These are phyloP conservation scores for Boletus sp. DNA, from an alignment of 768 basidiomycete species.

Conservation along the genomic window DNA sequence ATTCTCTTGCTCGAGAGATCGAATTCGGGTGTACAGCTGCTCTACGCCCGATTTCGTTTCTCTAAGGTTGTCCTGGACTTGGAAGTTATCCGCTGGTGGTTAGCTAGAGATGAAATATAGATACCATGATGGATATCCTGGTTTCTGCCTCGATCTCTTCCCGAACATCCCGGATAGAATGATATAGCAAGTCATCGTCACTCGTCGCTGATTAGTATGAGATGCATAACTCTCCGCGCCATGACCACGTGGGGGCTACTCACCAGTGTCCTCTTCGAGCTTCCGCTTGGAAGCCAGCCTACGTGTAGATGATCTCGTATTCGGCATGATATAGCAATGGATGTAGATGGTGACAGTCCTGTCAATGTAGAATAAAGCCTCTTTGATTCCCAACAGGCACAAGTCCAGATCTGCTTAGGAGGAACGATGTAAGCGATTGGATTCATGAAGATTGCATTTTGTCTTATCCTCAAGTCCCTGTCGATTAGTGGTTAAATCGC, in stretches of 20 bases:
- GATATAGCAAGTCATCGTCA: background rate
- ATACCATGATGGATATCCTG: constrained; percentile 9
- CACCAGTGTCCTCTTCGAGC: background rate
- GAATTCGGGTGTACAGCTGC: constrained; percentile 7
- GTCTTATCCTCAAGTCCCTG: constrained; percentile 16
- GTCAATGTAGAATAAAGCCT: no score
- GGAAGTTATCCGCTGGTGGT: background rate
- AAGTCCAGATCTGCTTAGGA: no score
- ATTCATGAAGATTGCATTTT: no score
- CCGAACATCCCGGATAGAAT: background rate
- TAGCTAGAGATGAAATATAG: background rate
- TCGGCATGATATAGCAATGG: constrained; percentile 8
- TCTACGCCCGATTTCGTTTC: constrained; percentile 6
- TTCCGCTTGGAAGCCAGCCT: background rate
- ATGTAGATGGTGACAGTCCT: background rate
- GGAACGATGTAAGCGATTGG: no score
- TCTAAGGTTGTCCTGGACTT: constrained; percentile 10
- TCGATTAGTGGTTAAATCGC: constrained; percentile 41
- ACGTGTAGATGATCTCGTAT: constrained; percentile 9
- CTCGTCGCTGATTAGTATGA: background rate
- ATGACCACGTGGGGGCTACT: background rate
- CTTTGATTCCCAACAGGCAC: no score
- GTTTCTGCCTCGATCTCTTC: background rate
- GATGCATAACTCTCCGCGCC: background rate
- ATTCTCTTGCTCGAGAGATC: constrained; percentile 10